A percentile compares a stretch with the other conserved stretches of the same genome.
These are phyloP conservation scores for Pilobolus umbonatus DNA, from an alignment of 192 early-diverging fungal genomes.

Conservation along the genomic window DNA sequence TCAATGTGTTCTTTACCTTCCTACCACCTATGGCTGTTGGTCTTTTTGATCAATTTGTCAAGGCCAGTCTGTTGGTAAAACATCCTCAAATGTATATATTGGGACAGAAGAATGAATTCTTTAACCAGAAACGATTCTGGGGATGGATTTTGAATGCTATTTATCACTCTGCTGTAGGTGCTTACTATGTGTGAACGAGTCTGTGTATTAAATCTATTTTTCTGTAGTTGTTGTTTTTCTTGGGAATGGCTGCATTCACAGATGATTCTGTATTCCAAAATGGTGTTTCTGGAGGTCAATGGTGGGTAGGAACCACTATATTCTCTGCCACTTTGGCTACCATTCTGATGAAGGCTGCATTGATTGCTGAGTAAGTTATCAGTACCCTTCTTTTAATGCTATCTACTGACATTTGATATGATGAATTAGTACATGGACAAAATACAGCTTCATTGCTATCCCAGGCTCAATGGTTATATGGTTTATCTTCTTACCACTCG, in stretches of 20 bases:
- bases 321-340: conserved; percentile 87
- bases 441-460: conserved; percentile 86
- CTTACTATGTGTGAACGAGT: background rate
- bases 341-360: conserved; percentile 84
- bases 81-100: conserved; percentile 91
- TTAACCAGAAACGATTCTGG: conserved; percentile 88
- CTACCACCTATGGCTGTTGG: conserved; percentile 89
- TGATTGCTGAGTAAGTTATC: conserved; percentile 68
- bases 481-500: conserved; percentile 83
- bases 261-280: conserved; percentile 62
- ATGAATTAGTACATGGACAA: conserved; percentile 78
- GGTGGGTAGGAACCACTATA: conserved; percentile 86
- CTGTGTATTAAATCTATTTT: background rate
- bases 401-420: background rate
- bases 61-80: conserved; percentile 76
- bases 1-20: conserved; percentile 89
- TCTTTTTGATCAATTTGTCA: conserved; percentile 89
- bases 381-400: background rate
- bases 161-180: conserved; percentile 74
- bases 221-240: conserved; percentile 58
- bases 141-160: conserved; percentile 89
- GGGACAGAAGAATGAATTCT: conserved; percentile 39
- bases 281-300: conserved; percentile 76
- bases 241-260: conserved; percentile 59
- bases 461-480: conserved; percentile 88